phyloP scores from a whole-genome alignment of 176 grass and related monocot species.

The Bromus sterilis region DNA sequence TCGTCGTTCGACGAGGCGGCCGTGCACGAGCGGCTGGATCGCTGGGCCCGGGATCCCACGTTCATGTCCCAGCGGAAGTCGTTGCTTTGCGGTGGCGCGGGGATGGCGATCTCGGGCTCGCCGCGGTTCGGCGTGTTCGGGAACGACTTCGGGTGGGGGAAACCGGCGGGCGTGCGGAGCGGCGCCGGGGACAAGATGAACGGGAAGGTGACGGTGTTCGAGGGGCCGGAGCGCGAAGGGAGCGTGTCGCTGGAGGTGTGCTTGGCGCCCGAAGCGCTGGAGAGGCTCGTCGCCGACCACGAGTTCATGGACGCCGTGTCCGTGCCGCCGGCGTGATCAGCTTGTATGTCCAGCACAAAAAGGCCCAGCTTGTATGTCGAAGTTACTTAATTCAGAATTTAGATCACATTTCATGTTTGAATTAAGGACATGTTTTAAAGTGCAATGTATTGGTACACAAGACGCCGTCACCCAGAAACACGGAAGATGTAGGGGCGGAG shows the following conservation, averaged over 20 bases:
- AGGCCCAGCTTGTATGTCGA: too few species aligned
- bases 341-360: too few species aligned
- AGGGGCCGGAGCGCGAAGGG: neutral
- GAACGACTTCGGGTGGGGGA: too few species aligned
- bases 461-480: neutral
- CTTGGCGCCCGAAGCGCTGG: neutral
- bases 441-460: too few species aligned
- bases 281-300: neutral
- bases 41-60: neutral
- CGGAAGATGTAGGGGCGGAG: neutral
- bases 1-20: neutral
- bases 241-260: neutral
- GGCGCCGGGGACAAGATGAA: too few species aligned
- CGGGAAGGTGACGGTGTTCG: neutral
- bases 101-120: too few species aligned
- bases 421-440: too few species aligned
- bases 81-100: too few species aligned
- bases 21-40: neutral
- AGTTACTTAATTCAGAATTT: too few species aligned
- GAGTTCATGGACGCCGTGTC: neutral
- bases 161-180: too few species aligned
- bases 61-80: neutral
- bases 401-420: too few species aligned
- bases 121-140: too few species aligned
- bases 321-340: neutral